Evolutionary conservation across 305 asterid genomes (phyloP).

Genomic region (Fraxinus angustifolia): DNA sequence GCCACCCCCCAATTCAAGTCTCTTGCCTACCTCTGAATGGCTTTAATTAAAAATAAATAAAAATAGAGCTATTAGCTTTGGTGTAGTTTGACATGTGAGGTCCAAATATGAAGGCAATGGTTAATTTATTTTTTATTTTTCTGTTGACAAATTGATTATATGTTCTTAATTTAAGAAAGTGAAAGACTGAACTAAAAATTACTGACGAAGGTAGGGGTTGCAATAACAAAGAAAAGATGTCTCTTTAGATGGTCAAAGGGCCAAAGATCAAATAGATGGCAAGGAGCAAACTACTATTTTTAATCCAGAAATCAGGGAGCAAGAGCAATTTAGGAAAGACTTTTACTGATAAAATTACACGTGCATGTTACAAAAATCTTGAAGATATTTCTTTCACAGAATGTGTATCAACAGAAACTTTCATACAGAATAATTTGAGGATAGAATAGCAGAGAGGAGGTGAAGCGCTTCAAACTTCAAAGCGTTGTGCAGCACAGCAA

Average conservation of each 20-base stretch:
- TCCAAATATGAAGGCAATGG: background rate
- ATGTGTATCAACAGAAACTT: conserved; percentile 15
- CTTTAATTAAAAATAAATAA: background rate
- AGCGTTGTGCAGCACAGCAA: conserved; percentile 72
- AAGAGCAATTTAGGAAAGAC: background rate
- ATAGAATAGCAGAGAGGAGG: conserved; percentile 62
- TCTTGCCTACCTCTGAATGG: background rate
- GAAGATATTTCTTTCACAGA: conserved; percentile 11
- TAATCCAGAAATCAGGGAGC: background rate
- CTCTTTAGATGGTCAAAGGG: background rate
- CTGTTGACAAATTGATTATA: background rate
- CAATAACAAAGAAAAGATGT: background rate
- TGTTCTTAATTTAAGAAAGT: background rate
- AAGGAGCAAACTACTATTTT: background rate
- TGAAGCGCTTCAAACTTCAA: conserved; percentile 86
- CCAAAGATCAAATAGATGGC: background rate
- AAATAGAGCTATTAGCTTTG: background rate
- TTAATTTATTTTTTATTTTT: background rate
- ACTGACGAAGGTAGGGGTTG: background rate
- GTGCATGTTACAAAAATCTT: background rate
- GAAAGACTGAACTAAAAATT: background rate
- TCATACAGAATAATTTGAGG: conserved; percentile 63
- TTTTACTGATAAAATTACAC: background rate
- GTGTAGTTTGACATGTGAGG: background rate
- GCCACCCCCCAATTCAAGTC: background rate